Conservation (phyloP, 2,329 filamentous ascomycete species). For the Pseudocercospora pini-densiflorae region DNA sequence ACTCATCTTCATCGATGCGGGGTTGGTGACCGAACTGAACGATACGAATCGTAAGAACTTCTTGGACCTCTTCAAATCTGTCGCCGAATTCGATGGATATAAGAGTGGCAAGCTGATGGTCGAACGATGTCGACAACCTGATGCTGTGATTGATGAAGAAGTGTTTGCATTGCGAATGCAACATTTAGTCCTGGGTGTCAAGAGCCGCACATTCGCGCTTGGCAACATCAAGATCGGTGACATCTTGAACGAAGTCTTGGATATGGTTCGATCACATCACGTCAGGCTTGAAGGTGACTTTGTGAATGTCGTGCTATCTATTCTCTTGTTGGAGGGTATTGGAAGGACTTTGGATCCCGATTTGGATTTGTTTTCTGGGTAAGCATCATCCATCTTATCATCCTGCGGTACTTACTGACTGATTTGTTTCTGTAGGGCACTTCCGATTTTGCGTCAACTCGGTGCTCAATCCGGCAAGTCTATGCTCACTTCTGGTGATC, state of each 20-base stretch:
- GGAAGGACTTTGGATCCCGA: constrained; percentile 84
- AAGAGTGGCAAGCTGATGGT: constrained; percentile 96
- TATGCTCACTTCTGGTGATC: constrained; percentile 53
- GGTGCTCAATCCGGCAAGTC: constrained; percentile 74
- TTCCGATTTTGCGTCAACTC: constrained; percentile 88
- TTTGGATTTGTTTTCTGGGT: constrained; percentile 81
- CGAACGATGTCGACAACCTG: constrained; percentile 88
- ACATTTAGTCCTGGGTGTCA: constrained; percentile 88
- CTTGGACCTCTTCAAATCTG: constrained; percentile 90
- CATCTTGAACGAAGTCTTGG: constrained; percentile 85
- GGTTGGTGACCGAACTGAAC: constrained; percentile 92
- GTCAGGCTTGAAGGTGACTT: constrained; percentile 96
- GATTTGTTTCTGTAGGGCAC: constrained; percentile 60
- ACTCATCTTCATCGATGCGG: constrained; percentile 96
- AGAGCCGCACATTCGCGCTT: constrained; percentile 85
- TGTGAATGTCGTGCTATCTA: constrained; percentile 96
- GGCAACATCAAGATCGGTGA: constrained; percentile 97
- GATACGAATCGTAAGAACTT: constrained; percentile 86
- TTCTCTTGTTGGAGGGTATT: constrained; percentile 91
- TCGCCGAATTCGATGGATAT: constrained; percentile 97
- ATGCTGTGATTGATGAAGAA: constrained; percentile 85
- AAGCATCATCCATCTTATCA: constrained; percentile 29
- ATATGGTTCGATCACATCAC: constrained; percentile 90
- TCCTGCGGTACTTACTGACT: background rate
- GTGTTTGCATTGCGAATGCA: constrained; percentile 97